Evolutionary conservation across 495 filamentous ascomycete species (phyloP), one percentile per base, ranked within the genome.

Genomic region (Hypoxylon perforatum): DNA sequence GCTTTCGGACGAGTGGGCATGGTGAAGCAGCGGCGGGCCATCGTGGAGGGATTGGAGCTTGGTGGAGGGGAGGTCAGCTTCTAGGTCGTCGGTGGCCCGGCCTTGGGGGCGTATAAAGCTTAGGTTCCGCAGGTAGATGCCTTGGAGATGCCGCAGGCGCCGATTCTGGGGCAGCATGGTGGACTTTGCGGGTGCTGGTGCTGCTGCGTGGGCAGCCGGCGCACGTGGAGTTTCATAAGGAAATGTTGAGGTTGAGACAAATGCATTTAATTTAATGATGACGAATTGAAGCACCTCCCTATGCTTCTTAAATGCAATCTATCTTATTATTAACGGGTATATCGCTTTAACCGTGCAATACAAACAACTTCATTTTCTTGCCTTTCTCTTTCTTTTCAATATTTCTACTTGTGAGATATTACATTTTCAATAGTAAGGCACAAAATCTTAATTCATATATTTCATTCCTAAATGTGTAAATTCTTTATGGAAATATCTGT

Each of bases 111-210:
- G 81, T 12, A 73, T 78, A 48, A 94, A 87, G 55, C 87, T 85
- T 35, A 97, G 80, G 74, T 97, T 99, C 48, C 95, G 92, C 19
- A 97, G 78, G 46, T 90, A 93, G 48, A 99, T 88, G 51, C 91
- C 92, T 64, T 91, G 88, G 14, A 99, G 82, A 80, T 97, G 93
- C 51, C 95, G 88, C 23, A 99, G 83, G 75, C 90, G 94, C 67
- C 93, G 88, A 73, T 96, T 97, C 87, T 96, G 81, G 60, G 84
- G 78, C 51, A 86, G 75, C 63, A 86, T 74, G n/a, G 50, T 72
- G 11, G 9, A 23, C 57, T 54, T 51, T 75, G 79, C 47, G 65
- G 70, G 44, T 64, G 35, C 58, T 59, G 59, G 58, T 75, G 79
- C 47, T 67, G 71, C 48, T 64, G 36, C 59, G 76, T 75, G 70